phyloP scores from a whole-genome alignment of 192 early-diverging fungal species.

The Mortierella alpina region DNA sequence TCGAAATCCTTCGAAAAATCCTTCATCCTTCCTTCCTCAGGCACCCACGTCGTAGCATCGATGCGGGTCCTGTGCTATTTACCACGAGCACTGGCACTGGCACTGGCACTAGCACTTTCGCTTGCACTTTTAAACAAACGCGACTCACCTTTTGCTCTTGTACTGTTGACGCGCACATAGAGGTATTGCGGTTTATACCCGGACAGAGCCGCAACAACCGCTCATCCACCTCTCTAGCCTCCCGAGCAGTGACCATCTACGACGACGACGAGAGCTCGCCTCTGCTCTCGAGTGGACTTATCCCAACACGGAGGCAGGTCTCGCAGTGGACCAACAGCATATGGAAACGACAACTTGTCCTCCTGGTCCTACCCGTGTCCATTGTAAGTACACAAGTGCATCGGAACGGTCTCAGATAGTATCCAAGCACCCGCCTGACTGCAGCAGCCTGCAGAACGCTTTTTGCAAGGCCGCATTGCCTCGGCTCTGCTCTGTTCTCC shows the following conservation, averaged over 20 bases:
- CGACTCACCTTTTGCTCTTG: background rate
- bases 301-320: conserved; percentile 44
- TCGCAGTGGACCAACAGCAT: conserved; percentile 53
- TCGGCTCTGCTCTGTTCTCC: background rate
- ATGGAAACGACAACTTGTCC: conserved; percentile 49
- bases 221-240: conserved; percentile 48
- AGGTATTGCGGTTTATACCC: conserved; percentile 40
- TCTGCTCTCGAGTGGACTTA: conserved; percentile 31
- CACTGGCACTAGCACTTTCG: background rate
- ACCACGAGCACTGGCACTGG: background rate
- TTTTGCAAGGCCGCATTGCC: background rate
- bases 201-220: conserved; percentile 44
- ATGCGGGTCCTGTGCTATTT: background rate
- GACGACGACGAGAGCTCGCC: conserved; percentile 50
- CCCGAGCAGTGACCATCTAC: conserved; percentile 52
- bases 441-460: too few relatives aligned
- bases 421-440: too few relatives aligned
- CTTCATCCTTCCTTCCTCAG: background rate
- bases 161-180: background rate
- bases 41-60: background rate
- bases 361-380: conserved; percentile 44
- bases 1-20: background rate
- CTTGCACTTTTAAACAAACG: background rate
- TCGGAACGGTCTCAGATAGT: too few relatives aligned
- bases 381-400: conserved; percentile 25